These are phyloP conservation scores for Sanghuangporus sanghuang DNA, from an alignment of 1,284 basidiomycete species.

Conservation along the genomic window DNA sequence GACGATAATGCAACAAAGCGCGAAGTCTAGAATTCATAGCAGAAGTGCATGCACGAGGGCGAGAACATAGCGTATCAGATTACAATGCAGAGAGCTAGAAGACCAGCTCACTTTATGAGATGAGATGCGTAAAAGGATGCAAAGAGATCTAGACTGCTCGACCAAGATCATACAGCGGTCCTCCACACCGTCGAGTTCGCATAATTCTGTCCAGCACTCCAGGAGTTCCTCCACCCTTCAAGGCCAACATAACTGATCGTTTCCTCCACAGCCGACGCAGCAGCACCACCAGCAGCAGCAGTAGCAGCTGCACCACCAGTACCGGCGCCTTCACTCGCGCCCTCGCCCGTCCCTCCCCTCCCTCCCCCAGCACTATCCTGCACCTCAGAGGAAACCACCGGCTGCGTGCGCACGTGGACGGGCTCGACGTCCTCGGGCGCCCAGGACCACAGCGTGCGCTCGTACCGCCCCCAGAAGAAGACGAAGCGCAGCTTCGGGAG, in stretches of 20 bases:
- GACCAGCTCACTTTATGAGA: neutral
- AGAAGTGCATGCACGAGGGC: no score
- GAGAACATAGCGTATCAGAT: no score
- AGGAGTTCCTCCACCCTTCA: conserved; percentile 1
- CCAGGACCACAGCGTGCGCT: conserved; percentile 15
- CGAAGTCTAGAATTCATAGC: no score
- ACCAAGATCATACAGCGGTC: neutral
- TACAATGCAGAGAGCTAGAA: neutral
- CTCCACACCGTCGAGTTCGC: neutral
- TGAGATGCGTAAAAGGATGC: neutral
- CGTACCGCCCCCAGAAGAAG: conserved; percentile 9
- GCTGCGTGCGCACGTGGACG: neutral
- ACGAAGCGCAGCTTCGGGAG: conserved; percentile 1
- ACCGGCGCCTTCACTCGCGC: neutral
- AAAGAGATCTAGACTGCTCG: neutral
- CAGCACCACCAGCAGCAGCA: neutral
- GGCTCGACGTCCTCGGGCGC: conserved; percentile 8
- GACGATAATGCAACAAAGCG: no score
- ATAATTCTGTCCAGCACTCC: neutral
- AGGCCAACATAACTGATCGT: neutral
- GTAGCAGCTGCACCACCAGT: neutral
- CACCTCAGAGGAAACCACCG: neutral
- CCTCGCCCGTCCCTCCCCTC: neutral
- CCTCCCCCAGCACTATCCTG: neutral
- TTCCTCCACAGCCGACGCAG: neutral